Conservation (phyloP, 495 filamentous ascomycete genomes). For the Amphirosellinia nigrospora region DNA sequence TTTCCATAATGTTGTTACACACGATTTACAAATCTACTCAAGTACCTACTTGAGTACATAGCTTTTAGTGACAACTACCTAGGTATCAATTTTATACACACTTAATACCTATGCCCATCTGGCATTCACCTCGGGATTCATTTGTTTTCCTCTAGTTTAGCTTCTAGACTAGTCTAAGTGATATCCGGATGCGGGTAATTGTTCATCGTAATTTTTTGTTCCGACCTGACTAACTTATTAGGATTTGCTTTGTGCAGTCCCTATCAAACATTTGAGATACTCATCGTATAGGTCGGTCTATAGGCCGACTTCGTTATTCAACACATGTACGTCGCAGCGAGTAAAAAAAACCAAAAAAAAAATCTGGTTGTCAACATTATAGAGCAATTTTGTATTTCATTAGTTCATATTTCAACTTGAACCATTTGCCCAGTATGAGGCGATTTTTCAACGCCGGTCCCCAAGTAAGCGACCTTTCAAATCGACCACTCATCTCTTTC, state of each 20-base stretch:
- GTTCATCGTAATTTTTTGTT: neutral
- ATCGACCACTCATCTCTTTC: neutral
- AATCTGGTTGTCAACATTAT: neutral
- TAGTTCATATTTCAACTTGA: neutral
- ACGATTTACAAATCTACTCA: no score
- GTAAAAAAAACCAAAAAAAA: neutral
- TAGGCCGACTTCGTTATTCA: neutral
- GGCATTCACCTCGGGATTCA: neutral
- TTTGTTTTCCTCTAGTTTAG: neutral
- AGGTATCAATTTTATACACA: no score
- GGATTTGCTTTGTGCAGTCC: conserved; percentile 1
- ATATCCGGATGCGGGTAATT: conserved; percentile 15
- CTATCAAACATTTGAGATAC: neutral
- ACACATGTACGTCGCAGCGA: no score
- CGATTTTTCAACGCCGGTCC: neutral
- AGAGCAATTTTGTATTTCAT: neutral
- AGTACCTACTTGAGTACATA: no score
- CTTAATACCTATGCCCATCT: no score
- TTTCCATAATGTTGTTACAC: no score
- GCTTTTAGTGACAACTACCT: no score
- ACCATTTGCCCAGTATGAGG: neutral
- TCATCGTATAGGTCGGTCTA: neutral
- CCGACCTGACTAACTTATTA: neutral
- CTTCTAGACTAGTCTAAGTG: neutral
- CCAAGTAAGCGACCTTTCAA: neutral